These are phyloP conservation scores for Nepenthes mirabilis DNA, from an alignment of 148 eudicot genomes.

Conservation along the genomic window DNA sequence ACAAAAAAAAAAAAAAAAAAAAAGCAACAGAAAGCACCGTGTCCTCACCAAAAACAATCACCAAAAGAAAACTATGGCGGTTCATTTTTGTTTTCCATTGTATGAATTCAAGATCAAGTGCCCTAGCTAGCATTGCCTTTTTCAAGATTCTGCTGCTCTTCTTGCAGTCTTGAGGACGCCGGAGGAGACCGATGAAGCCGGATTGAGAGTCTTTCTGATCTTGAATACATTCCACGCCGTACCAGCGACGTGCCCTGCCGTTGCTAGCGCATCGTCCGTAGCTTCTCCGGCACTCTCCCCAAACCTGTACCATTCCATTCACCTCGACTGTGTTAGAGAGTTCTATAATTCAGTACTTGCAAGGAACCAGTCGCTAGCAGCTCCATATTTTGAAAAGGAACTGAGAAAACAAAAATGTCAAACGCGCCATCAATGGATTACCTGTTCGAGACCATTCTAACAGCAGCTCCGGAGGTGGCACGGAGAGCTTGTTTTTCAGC, in stretches of 20 bases:
- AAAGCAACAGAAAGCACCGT: too few species aligned
- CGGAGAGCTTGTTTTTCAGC: conserved; percentile 66
- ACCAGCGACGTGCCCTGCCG: conserved; percentile 75
- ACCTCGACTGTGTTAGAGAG: too few species aligned
- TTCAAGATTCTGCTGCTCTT: neutral
- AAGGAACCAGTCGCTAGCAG: too few species aligned
- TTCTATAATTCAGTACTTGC: too few species aligned
- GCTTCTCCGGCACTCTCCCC: conserved; percentile 87
- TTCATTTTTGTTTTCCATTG: too few species aligned
- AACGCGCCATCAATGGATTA: conserved; percentile 3
- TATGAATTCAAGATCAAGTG: too few species aligned
- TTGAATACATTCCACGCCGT: conserved; percentile 81
- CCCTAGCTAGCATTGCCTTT: too few species aligned
- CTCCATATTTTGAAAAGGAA: too few species aligned
- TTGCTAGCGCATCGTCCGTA: conserved; percentile 65
- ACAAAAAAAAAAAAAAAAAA: too few species aligned
- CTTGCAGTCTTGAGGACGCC: conserved; percentile 25
- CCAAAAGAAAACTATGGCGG: too few species aligned
- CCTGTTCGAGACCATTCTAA: conserved; percentile 56
- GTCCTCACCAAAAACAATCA: too few species aligned
- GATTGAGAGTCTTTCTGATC: conserved; percentile 71
- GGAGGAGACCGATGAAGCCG: conserved; percentile 34
- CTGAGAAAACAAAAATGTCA: too few species aligned
- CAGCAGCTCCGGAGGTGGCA: conserved; percentile 72
- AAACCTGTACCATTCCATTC: neutral